These are phyloP conservation scores for Alternaria ethzedia DNA, from an alignment of 2,329 filamentous ascomycete genomes.

Conservation along the genomic window DNA sequence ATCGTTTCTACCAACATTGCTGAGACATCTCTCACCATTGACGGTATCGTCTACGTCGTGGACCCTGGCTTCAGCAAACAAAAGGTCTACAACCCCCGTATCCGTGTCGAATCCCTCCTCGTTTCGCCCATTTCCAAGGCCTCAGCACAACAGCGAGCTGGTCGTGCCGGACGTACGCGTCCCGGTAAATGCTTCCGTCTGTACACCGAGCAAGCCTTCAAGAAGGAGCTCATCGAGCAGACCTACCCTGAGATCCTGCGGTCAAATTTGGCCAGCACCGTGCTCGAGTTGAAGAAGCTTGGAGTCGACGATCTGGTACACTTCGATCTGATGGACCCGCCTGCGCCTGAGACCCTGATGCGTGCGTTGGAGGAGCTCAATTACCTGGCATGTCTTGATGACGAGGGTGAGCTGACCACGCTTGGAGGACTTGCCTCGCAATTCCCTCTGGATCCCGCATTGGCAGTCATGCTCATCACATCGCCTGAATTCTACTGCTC, in stretches of 20 bases:
- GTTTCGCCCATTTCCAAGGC: conserved; percentile 98
- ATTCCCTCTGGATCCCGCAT: conserved; percentile 90
- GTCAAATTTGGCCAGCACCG: conserved; percentile 93
- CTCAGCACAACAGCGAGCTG: conserved; percentile 93
- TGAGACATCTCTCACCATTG: conserved; percentile 95
- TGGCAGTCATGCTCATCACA: conserved; percentile 97
- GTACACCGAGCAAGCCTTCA: conserved; percentile 95
- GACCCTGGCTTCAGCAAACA: conserved; percentile 99
- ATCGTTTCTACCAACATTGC: conserved; percentile 98
- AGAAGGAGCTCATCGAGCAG: conserved; percentile 96
- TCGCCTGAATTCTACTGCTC: conserved; percentile 99
- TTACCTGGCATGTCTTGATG: conserved; percentile 93
- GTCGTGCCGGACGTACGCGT: conserved; percentile 98
- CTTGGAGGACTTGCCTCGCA: conserved; percentile 89
- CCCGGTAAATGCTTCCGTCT: conserved; percentile 98
- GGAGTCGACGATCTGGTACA: conserved; percentile 95
- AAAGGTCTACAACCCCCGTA: conserved; percentile 97
- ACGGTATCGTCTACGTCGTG: conserved; percentile 99
- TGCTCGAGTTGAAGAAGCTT: conserved; percentile 95
- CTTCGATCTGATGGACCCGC: conserved; percentile 98
- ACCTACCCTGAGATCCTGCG: conserved; percentile 95
- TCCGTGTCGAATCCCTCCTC: conserved; percentile 94
- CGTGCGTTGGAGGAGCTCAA: conserved; percentile 96
- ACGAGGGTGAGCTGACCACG: conserved; percentile 89
- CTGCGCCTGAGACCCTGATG: conserved; percentile 98